These are phyloP conservation scores for Exophiala calicioides DNA, from an alignment of 2,329 filamentous ascomycete species.

Conservation along the genomic window DNA sequence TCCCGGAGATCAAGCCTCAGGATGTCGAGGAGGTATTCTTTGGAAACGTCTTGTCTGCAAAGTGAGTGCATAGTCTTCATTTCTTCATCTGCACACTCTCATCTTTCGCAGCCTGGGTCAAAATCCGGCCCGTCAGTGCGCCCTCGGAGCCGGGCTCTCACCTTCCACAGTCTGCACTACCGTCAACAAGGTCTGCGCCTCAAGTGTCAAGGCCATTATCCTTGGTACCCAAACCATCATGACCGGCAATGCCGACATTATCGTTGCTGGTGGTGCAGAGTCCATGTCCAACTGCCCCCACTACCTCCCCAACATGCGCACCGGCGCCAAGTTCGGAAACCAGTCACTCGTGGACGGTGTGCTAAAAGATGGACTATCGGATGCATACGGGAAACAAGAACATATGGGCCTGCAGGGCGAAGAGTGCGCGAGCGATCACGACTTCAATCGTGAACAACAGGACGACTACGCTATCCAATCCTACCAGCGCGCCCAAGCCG, in stretches of 20 bases:
- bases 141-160: conserved; percentile 81
- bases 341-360: conserved; percentile 86
- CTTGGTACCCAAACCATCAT: conserved; percentile 96
- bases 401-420: conserved; percentile 95
- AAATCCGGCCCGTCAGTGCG: conserved; percentile 93
- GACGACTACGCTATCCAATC: conserved; percentile 94
- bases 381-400: conserved; percentile 87
- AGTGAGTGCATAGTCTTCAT: conserved; percentile 55
- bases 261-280: conserved; percentile 93
- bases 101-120: conserved; percentile 72
- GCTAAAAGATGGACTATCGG: conserved; percentile 89
- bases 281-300: conserved; percentile 98
- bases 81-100: background rate
- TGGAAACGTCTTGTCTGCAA: conserved; percentile 95
- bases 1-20: conserved; percentile 80
- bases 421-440: conserved; percentile 84
- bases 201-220: conserved; percentile 89
- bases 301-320: conserved; percentile 86
- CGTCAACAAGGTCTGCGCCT: conserved; percentile 99
- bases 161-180: conserved; percentile 83
- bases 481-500: conserved; percentile 89
- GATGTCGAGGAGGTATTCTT: conserved; percentile 97
- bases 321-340: conserved; percentile 90
- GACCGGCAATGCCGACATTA: conserved; percentile 86
- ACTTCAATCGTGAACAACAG: conserved; percentile 78